Percentiles rank a stretch among this genome's conserved stretches.
phyloP scores from a whole-genome alignment of 192 early-diverging fungal species.

The Linnemannia schmuckeri region DNA sequence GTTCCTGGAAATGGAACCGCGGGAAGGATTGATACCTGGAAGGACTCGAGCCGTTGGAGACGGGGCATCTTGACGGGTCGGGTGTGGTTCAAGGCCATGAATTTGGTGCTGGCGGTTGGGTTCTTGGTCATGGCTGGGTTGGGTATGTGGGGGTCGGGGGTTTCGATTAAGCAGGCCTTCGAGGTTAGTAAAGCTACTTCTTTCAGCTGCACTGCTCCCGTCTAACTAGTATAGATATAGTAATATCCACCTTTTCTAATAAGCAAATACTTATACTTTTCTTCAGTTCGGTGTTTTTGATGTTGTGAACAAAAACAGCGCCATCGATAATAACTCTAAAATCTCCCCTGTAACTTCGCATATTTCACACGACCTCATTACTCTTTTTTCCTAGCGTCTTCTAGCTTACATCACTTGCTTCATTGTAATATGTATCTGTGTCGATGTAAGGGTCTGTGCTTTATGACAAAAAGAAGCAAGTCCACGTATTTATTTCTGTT shows the following conservation, averaged over 20 bases:
- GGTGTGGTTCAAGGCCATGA: conserved; percentile 28
- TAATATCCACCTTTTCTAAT: too few species aligned
- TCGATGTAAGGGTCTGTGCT: too few species aligned
- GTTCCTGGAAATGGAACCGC: not conserved
- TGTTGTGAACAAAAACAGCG: too few species aligned
- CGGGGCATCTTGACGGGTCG: conserved; percentile 10
- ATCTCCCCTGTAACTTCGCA: too few species aligned
- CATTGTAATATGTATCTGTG: too few species aligned
- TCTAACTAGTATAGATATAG: not conserved
- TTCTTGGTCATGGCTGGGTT: conserved; percentile 21
- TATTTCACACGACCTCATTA: too few species aligned
- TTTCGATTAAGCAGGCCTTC: conserved; percentile 12
- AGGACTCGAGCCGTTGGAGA: conserved; percentile 10
- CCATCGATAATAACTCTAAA: too few species aligned
- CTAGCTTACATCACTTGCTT: too few species aligned
- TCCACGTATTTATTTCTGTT: conserved; percentile 30
- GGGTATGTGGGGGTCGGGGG: conserved; percentile 19
- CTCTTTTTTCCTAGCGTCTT: too few species aligned
- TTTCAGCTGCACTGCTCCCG: conserved; percentile 20
- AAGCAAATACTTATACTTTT: too few species aligned
- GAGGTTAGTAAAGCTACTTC: conserved; percentile 3
- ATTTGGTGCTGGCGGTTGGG: conserved; percentile 22
- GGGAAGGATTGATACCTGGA: not conserved
- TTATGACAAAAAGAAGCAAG: not conserved
- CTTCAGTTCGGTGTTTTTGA: too few species aligned